These are phyloP conservation scores for Paramecium bursaria DNA, from an alignment of 73 alveolate genomes.

Conservation along the genomic window DNA sequence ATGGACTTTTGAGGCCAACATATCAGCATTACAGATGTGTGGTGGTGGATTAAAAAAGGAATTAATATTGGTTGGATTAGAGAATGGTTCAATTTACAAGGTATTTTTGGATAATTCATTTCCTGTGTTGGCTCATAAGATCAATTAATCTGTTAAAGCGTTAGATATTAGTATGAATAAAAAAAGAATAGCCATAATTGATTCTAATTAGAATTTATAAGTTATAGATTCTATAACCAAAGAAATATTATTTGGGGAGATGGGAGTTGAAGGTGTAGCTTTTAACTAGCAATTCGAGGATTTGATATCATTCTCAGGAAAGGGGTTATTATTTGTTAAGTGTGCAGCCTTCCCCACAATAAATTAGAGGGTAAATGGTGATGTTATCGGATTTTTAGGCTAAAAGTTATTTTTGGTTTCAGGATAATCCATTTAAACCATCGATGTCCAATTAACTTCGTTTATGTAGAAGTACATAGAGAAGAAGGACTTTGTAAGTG, in stretches of 20 bases:
- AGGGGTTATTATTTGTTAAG: slow-evolving; percentile 47
- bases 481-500: slow-evolving; percentile 60
- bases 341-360: slow-evolving; percentile 56
- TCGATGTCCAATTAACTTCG: slow-evolving; percentile 52
- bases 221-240: slow-evolving; percentile 41
- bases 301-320: slow-evolving; percentile 61
- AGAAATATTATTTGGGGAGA: slow-evolving; percentile 62
- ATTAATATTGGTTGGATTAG: slow-evolving; percentile 57
- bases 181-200: slow-evolving; percentile 60
- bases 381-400: slow-evolving; percentile 63
- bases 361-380: slow-evolving; percentile 46
- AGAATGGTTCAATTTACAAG: slow-evolving; percentile 58
- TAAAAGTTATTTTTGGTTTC: slow-evolving; percentile 31
- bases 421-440: slow-evolving; percentile 17
- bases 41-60: slow-evolving; percentile 64
- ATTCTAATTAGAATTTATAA: slow-evolving; percentile 47
- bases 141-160: background rate
- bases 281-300: slow-evolving; percentile 67
- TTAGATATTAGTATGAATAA: slow-evolving; percentile 42
- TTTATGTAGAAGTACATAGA: slow-evolving; percentile 61
- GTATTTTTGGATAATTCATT: slow-evolving; percentile 63
- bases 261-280: slow-evolving; percentile 66
- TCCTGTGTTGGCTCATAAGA: slow-evolving; percentile 49
- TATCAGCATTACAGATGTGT: background rate
- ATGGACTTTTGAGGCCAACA: slow-evolving; percentile 61